These are phyloP conservation scores for Salvia miltiorrhiza DNA, from an alignment of 257 asterid genomes.

Conservation along the genomic window DNA sequence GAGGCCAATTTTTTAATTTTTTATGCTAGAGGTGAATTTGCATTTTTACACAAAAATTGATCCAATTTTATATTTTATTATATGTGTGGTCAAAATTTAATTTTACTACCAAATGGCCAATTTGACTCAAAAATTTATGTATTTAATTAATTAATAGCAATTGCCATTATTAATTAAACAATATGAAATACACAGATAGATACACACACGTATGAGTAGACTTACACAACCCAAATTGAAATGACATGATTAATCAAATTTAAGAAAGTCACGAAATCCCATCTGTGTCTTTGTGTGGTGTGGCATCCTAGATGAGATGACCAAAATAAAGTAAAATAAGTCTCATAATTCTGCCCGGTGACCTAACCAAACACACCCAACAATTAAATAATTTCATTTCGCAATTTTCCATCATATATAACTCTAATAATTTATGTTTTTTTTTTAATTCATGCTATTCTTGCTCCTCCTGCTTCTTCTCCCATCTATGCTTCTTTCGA, in stretches of 20 bases:
- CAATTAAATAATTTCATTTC: slow-evolving; percentile 4
- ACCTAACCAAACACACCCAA: slow-evolving; percentile 24
- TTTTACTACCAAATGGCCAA: no score
- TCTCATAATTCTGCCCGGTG: slow-evolving; percentile 28
- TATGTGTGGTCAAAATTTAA: no score
- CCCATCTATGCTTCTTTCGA: neutral
- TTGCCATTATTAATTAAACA: no score
- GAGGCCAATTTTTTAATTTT: no score
- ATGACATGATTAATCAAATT: neutral
- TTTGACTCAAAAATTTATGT: no score
- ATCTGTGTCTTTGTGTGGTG: slow-evolving; percentile 7
- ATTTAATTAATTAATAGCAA: no score
- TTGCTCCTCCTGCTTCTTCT: slow-evolving; percentile 20
- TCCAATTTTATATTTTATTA: no score
- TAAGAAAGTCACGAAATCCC: slow-evolving; percentile 14
- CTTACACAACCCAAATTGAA: neutral
- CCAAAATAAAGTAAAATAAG: slow-evolving; percentile 17
- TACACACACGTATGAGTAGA: no score
- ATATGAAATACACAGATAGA: no score
- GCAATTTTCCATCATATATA: neutral
- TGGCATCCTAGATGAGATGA: slow-evolving; percentile 20
- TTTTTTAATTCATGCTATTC: neutral
- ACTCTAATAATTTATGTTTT: neutral
- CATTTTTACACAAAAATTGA: no score
- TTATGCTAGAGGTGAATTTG: no score